Evolutionary conservation across 1,284 basidiomycete species (phyloP), one percentile per base, ranked within the genome.

Genomic region (Chalciporus piperatoides): DNA sequence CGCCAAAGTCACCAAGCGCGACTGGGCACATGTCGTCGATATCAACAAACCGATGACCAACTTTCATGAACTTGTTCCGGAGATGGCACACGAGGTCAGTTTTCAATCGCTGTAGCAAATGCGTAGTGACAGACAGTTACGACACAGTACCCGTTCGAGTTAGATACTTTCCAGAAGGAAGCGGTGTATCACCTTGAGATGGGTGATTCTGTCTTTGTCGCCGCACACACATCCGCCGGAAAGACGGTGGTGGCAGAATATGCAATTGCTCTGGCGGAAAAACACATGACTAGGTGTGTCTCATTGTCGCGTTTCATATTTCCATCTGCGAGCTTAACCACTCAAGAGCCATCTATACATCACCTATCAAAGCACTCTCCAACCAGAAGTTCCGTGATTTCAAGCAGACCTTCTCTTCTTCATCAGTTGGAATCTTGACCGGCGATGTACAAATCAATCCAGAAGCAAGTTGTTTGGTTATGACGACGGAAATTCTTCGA

Each of bases 351-450:
- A 98, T 99, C 60, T 99, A 99, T 68, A 99, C 97, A 0, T 97
- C 94, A 1, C 97, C 97, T 0, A 99, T 99, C 70, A 99, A 99
- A 64, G 97, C 97, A 0, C 76, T 99, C 5, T 98, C 96, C 6
- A 99, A 99, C 68, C 97, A 99, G 64, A 99, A 99, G 69, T 99
- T 97, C 69, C 81, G 97, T 42, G 97, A 99, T 70, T 99, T 99
- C 76, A 99, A 98, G 68, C 87, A 91, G 62, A 95, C 93, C 0
- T 99, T 98, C 63, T 92, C 92, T 11, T 83, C 93, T 1, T 78
- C 86, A 11, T 92, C 91, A 17, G 92, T 99, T 38, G 97, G 97
- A 47, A 99, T 99, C 53, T 73, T 99, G 44, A 99, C 97, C 0
- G 97, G 97, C 52, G 97, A 99, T 74, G 96, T 99, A 9, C 96